Conservation (phyloP, 257 asterid genomes). For the Dorcoceras hygrometricum region DNA sequence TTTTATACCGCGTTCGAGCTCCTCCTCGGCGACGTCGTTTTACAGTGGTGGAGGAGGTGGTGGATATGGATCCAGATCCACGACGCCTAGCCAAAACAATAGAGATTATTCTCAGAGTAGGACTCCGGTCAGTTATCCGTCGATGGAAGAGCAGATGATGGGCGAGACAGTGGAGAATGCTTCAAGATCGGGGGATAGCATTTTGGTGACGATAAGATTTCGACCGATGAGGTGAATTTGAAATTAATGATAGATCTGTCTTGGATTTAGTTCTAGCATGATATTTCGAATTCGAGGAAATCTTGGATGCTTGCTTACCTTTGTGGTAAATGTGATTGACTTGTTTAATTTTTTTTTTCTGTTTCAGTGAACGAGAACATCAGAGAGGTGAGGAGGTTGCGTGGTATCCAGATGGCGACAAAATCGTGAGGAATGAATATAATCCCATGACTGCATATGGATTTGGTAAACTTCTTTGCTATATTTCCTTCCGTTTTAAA, state of each 20-base stretch:
- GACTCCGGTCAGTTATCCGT: constrained; percentile 52
- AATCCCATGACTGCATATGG: constrained; percentile 87
- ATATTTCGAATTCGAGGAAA: constrained; percentile 18
- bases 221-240: constrained; percentile 60
- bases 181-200: constrained; percentile 62
- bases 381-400: constrained; percentile 90
- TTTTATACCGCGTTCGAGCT: constrained; percentile 44
- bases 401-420: constrained; percentile 89
- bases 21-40: constrained; percentile 46
- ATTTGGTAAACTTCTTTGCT: constrained; percentile 55
- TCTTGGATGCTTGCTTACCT: constrained; percentile 22
- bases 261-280: constrained; percentile 23
- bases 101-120: constrained; percentile 36
- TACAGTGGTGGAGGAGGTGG: constrained; percentile 35
- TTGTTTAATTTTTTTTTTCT: constrained; percentile 20
- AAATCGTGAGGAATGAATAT: constrained; percentile 82
- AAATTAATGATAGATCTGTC: constrained; percentile 36
- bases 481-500: not conserved
- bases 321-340: constrained; percentile 31
- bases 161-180: constrained; percentile 40
- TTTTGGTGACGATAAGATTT: constrained; percentile 66
- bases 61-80: constrained; percentile 46
- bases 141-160: constrained; percentile 46
- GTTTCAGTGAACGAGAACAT: constrained; percentile 82
- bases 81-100: constrained; percentile 37